A percentile compares a stretch with the other conserved stretches of the same genome.
Evolutionary conservation across 352 stramenopile species (phyloP).

Genomic region (Phytophthora pseudosyringae): DNA sequence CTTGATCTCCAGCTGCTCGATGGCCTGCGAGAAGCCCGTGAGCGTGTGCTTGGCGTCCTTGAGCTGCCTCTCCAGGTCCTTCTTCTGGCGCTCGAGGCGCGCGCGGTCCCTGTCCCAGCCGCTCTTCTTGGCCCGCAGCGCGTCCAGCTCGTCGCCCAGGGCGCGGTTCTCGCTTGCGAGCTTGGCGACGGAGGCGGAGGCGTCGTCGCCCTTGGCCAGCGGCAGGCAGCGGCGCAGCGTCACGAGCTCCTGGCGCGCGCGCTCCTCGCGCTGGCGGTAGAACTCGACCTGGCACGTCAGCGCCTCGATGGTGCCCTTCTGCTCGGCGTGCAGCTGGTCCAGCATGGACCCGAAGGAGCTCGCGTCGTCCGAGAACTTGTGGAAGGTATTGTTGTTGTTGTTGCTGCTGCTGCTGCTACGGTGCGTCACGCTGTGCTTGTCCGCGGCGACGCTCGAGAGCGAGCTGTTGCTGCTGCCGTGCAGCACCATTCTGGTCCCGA

Average conservation of each 20-base stretch:
- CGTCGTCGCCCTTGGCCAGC: conserved; percentile 32
- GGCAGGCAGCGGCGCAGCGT: conserved; percentile 55
- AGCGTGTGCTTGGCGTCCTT: conserved; percentile 65
- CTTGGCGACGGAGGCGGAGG: conserved; percentile 41
- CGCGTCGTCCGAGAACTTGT: conserved; percentile 45
- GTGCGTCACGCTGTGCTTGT: conserved; percentile 28
- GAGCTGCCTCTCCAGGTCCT: conserved; percentile 63
- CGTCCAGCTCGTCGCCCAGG: conserved; percentile 68
- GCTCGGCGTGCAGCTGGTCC: conserved; percentile 80
- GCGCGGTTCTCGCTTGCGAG: conserved; percentile 63
- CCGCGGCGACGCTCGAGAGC: conserved; percentile 31
- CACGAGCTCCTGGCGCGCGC: conserved; percentile 66
- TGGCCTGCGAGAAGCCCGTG: conserved; percentile 63
- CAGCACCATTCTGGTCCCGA: conserved; percentile 27
- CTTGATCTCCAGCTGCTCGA: conserved; percentile 83
- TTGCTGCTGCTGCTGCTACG: conserved; percentile 27
- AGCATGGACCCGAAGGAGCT: conserved; percentile 63
- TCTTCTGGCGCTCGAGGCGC: conserved; percentile 50
- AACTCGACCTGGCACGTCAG: conserved; percentile 79
- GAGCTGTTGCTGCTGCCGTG: conserved; percentile 37
- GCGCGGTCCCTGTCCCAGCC: conserved; percentile 51
- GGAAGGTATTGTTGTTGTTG: conserved; percentile 25
- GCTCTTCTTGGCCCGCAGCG: conserved; percentile 44
- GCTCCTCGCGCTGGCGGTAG: conserved; percentile 78
- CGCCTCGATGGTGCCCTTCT: conserved; percentile 86